These are phyloP conservation scores for Trichoderma asperelloides DNA, from an alignment of 495 filamentous ascomycete genomes.

Conservation along the genomic window DNA sequence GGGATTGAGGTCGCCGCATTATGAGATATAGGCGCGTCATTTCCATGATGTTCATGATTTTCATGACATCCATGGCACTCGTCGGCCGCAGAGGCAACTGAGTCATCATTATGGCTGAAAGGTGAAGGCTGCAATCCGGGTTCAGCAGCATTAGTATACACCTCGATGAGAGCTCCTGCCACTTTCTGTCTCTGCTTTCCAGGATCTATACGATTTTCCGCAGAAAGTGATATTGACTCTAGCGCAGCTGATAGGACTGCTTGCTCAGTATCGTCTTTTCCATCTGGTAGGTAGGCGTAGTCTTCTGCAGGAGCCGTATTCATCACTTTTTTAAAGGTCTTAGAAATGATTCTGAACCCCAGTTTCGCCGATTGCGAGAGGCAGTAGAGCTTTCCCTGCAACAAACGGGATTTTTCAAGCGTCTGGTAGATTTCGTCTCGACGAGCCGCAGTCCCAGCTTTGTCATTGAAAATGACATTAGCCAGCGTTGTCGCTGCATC, in stretches of 20 bases:
- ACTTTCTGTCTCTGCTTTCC: too few species aligned
- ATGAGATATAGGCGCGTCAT: too few species aligned
- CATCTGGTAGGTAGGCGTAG: neutral
- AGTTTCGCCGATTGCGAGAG: slow-evolving; percentile 19
- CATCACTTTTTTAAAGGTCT: neutral
- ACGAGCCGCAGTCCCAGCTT: slow-evolving; percentile 29
- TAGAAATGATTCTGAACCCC: neutral
- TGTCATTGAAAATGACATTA: slow-evolving; percentile 43
- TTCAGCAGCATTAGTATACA: too few species aligned
- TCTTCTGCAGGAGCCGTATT: neutral
- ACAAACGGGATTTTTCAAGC: slow-evolving; percentile 27
- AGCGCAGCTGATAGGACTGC: neutral
- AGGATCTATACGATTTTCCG: too few species aligned
- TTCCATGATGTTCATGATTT: too few species aligned
- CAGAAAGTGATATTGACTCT: too few species aligned
- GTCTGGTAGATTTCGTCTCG: slow-evolving; percentile 32
- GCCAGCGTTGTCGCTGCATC: slow-evolving; percentile 41
- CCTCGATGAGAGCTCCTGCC: too few species aligned
- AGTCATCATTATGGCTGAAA: too few species aligned
- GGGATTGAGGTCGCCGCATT: too few species aligned
- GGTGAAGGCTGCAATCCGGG: too few species aligned
- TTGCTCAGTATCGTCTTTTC: neutral
- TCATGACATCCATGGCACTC: too few species aligned
- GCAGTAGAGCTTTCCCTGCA: slow-evolving; percentile 27
- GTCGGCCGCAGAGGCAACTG: too few species aligned